These are phyloP conservation scores for Paecilomyces sp. DNA, from an alignment of 2,329 filamentous ascomycete genomes.

Conservation along the genomic window DNA sequence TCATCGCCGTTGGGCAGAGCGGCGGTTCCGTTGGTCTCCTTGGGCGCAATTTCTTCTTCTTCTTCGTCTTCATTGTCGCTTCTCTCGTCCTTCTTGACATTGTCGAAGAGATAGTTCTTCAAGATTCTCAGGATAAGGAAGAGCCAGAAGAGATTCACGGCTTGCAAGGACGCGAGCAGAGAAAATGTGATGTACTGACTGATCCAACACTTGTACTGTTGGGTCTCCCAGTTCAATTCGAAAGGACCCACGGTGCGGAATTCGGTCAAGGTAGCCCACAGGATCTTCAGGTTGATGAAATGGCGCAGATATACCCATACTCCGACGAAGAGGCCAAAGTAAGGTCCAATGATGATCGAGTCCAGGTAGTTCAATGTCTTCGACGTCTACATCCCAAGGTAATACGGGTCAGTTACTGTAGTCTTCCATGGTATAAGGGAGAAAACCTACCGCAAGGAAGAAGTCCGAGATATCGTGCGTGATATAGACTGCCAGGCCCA, in stretches of 20 bases:
- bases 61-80: slow-evolving; percentile 42
- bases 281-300: slow-evolving; percentile 47
- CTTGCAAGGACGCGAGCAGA: slow-evolving; percentile 37
- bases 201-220: slow-evolving; percentile 44
- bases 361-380: slow-evolving; percentile 91
- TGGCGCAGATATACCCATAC: slow-evolving; percentile 89
- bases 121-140: slow-evolving; percentile 39
- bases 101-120: slow-evolving; percentile 35
- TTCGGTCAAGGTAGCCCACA: slow-evolving; percentile 40
- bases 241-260: slow-evolving; percentile 42
- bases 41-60: slow-evolving; percentile 22
- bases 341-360: slow-evolving; percentile 67
- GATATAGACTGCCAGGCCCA: slow-evolving; percentile 86
- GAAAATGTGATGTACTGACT: slow-evolving; percentile 40
- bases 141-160: slow-evolving; percentile 41
- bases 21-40: slow-evolving; percentile 13
- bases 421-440: background rate
- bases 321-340: slow-evolving; percentile 74
- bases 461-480: slow-evolving; percentile 94
- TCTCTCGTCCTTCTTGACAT: slow-evolving; percentile 33
- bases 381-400: slow-evolving; percentile 55
- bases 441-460: slow-evolving; percentile 71
- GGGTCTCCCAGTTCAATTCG: slow-evolving; percentile 42
- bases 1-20: slow-evolving; percentile 20
- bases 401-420: slow-evolving; percentile 1